Conservation (phyloP, 2,329 filamentous ascomycete genomes). For the Aphanocladium album region DNA sequence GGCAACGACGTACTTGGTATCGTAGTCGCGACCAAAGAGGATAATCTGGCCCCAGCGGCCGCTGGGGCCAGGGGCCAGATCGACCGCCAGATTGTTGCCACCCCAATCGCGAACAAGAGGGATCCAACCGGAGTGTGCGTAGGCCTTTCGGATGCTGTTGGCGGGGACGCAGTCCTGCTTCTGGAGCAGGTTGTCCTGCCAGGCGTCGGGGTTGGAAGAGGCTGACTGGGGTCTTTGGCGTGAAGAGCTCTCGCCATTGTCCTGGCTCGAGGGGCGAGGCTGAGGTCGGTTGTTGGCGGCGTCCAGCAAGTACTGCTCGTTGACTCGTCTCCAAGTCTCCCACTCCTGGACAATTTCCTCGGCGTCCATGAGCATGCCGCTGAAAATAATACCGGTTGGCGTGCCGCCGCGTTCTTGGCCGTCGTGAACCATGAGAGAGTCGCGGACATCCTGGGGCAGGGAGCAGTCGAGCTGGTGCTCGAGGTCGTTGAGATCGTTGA, state of each 20-base stretch:
- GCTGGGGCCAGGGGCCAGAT: conserved; percentile 82
- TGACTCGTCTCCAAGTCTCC: conserved; percentile 93
- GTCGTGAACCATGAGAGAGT: conserved; percentile 86
- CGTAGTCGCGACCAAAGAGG: conserved; percentile 93
- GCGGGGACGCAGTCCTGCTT: conserved; percentile 85
- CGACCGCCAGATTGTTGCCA: conserved; percentile 93
- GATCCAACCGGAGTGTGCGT: conserved; percentile 93
- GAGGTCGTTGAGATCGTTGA: conserved; percentile 93
- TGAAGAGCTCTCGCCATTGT: conserved; percentile 62
- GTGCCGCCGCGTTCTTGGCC: conserved; percentile 92
- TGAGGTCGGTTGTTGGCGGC: conserved; percentile 54
- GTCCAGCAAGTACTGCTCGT: conserved; percentile 75
- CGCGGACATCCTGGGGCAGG: conserved; percentile 85
- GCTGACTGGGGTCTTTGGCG: conserved; percentile 46
- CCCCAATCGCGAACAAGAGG: conserved; percentile 96
- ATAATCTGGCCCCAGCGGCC: conserved; percentile 97
- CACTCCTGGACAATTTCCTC: conserved; percentile 98
- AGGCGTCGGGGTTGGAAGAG: conserved; percentile 54
- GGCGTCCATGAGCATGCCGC: conserved; percentile 92
- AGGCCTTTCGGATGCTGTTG: conserved; percentile 83
- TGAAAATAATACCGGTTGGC: conserved; percentile 89
- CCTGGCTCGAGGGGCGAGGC: conserved; percentile 66
- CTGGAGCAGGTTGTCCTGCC: conserved; percentile 79
- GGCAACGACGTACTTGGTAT: conserved; percentile 95
- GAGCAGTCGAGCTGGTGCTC: conserved; percentile 95